Base-by-base conservation (phyloP, 306 rosid species). In the Castanospermum australe region DNA sequence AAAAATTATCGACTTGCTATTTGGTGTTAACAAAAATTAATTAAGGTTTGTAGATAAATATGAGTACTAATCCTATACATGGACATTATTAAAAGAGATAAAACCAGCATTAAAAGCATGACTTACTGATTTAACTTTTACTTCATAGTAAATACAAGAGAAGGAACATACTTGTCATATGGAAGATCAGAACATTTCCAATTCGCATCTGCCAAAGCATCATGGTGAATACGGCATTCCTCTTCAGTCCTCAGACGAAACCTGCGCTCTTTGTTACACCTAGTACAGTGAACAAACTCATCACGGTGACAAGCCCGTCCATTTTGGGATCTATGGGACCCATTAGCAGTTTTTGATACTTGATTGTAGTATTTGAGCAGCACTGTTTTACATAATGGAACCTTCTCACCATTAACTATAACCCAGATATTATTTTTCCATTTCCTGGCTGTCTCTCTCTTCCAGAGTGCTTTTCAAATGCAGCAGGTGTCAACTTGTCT, bases 371-470 rank as follows among this genome's bases (percentile, higher is more conserved):
- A 92, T 70, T 90, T 90, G 82, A 92, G 97, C 64, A 90, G 81
- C 70, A 87, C 92, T 25, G 97, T 90, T 73, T 92, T 92, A 76
- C 52, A 89, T 42, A 92, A 75, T 1, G 97, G 90, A 77, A 92
- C 91, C 90, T 92, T 92, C 83, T 92, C 92, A 42, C 95, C 97
- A 47, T 92, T 78, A 48, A 86, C 91, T 62, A 90, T 92, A 35
- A 92, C 92, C 97, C 97, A 90, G 0, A 92, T 67, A 84, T 90
- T 92, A 45, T 92, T 92, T 87, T 92, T 92, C 97, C 97, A 92
- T 85, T 88, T 92, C 78, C 94, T 85, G n/a, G 96, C 90, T 1
- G 96, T 89, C 76, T 92, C 96, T 92, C 96, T 82, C 97, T 88
- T 80, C 94, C 97, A 45, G 96, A 92, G 78, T 92, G 97, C 76